phyloP scores from a whole-genome alignment of 1,284 basidiomycete genomes.

The Trametes sp. region DNA sequence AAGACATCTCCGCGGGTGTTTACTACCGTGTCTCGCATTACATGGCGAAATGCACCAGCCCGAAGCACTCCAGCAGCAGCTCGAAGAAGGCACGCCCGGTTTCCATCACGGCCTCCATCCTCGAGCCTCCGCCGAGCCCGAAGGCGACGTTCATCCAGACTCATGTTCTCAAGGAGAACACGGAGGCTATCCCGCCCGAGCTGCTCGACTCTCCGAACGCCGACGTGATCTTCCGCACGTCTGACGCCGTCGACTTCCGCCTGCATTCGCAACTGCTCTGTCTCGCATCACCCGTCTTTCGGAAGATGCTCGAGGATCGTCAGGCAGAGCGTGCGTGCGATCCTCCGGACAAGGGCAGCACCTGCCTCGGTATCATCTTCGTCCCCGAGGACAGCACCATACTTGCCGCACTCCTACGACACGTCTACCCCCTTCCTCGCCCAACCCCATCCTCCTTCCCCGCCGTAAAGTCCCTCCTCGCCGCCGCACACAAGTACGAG shows the following conservation, averaged over 20 bases:
- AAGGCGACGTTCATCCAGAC: background rate
- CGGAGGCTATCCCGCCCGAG: slow-evolving; percentile 14
- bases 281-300: slow-evolving; percentile 29
- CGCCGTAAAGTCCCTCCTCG: slow-evolving; percentile 18
- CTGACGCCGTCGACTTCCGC: slow-evolving; percentile 28
- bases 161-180: background rate
- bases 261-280: slow-evolving; percentile 30
- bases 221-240: slow-evolving; percentile 31
- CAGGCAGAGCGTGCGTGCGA: background rate
- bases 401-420: slow-evolving; percentile 44
- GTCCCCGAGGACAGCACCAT: slow-evolving; percentile 43
- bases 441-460: slow-evolving; percentile 18
- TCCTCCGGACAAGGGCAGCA: background rate
- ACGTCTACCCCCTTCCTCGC: slow-evolving; percentile 46
- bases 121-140: slow-evolving; percentile 3
- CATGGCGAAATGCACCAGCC: slow-evolving; percentile 13
- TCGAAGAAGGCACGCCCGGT: slow-evolving; percentile 16
- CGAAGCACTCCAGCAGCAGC: slow-evolving; percentile 9
- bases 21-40: slow-evolving; percentile 28
- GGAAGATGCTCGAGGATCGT: slow-evolving; percentile 8
- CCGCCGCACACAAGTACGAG: slow-evolving; percentile 22
- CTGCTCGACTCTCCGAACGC: slow-evolving; percentile 27
- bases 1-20: slow-evolving; percentile 25
- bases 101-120: slow-evolving; percentile 11
- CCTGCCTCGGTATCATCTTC: slow-evolving; percentile 34